These are phyloP conservation scores for Rhodotorula graminis DNA, from an alignment of 768 basidiomycete genomes.

Conservation along the genomic window DNA sequence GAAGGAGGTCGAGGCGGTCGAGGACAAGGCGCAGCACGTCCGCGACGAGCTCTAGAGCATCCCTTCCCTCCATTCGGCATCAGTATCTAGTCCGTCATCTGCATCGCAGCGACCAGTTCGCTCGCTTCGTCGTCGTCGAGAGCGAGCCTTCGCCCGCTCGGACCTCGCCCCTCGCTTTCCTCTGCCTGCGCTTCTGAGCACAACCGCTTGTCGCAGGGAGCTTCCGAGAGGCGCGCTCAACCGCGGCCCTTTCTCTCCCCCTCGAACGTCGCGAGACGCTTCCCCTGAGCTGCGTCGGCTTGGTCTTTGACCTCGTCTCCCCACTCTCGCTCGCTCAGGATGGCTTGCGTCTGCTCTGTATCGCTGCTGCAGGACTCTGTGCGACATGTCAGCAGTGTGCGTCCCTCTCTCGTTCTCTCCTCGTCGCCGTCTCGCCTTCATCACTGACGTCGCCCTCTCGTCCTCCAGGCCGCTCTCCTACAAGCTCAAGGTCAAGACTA, in stretches of 20 bases:
- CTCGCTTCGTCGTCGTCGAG: neutral
- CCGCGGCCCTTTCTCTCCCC: neutral
- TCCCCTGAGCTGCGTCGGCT: neutral
- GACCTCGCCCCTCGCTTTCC: neutral
- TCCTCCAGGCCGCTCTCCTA: neutral
- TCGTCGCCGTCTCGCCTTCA: neutral
- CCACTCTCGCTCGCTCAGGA: neutral
- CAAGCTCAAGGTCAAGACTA: constrained; percentile 12
- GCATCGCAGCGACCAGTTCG: neutral
- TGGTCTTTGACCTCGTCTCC: neutral
- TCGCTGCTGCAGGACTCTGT: neutral
- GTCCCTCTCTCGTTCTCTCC: neutral
- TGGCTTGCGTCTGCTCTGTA: neutral
- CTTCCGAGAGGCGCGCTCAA: neutral
- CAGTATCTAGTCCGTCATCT: neutral
- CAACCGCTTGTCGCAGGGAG: neutral
- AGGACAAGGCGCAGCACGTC: neutral
- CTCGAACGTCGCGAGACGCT: neutral
- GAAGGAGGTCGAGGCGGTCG: neutral
- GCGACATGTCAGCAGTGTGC: neutral
- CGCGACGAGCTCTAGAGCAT: constrained; percentile 12
- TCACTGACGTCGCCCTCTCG: neutral
- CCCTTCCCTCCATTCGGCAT: neutral
- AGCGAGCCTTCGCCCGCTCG: no score
- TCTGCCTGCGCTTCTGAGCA: no score